Percentiles rank a stretch among this genome's conserved stretches.
Conservation (phyloP, 2,329 filamentous ascomycete species). For the Dichotomopilus funicola region DNA sequence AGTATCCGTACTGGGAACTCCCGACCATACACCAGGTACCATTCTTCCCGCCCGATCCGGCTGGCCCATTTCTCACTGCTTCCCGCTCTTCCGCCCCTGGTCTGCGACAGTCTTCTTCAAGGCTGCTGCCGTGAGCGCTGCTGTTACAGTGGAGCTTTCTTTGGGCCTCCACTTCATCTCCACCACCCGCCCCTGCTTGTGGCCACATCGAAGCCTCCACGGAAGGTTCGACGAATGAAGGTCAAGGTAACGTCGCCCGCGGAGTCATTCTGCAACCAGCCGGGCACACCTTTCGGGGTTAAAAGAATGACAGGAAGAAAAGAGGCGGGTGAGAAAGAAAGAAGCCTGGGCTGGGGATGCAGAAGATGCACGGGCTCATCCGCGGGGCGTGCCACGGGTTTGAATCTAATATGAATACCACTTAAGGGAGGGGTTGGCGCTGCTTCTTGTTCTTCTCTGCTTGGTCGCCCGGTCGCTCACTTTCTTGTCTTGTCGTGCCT, state of each 20-base stretch:
- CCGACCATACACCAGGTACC: not conserved
- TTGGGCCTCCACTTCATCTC: constrained; percentile 11
- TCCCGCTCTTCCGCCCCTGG: too few species aligned
- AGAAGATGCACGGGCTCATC: constrained; percentile 7
- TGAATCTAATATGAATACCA: constrained; percentile 5
- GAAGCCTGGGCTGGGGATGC: too few species aligned
- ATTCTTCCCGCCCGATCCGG: constrained; percentile 6
- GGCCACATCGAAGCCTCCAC: constrained; percentile 24
- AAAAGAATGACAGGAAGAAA: too few species aligned
- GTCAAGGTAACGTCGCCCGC: constrained; percentile 16
- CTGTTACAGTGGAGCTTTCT: not conserved
- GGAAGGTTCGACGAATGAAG: constrained; percentile 13
- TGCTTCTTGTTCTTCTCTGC: not conserved
- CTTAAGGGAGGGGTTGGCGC: constrained; percentile 21
- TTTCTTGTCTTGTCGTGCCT: constrained; percentile 1
- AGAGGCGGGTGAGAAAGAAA: too few species aligned
- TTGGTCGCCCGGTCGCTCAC: not conserved
- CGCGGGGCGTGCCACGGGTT: not conserved
- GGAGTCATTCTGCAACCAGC: not conserved
- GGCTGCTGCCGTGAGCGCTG: not conserved
- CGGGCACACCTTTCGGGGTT: not conserved
- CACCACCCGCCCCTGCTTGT: constrained; percentile 18
- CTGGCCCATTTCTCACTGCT: constrained; percentile 10
- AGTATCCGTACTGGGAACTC: too few species aligned
- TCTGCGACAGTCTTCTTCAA: not conserved